Evolutionary conservation across 2,329 filamentous ascomycete genomes (phyloP).

Genomic region (Cadophora gregata): DNA sequence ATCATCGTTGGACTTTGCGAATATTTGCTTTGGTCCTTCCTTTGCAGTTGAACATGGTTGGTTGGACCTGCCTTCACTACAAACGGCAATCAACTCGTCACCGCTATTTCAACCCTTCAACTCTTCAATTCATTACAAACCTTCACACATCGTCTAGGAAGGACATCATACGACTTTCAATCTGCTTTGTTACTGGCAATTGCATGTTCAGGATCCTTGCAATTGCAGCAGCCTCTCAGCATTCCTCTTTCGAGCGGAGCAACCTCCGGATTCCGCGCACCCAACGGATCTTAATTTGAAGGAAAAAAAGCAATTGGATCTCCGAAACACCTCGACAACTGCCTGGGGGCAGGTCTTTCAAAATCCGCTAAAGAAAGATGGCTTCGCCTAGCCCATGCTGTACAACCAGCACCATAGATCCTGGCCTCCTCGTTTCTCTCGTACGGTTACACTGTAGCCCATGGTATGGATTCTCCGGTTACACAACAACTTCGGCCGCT

Average conservation of each 20-base stretch:
- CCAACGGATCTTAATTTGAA: background rate
- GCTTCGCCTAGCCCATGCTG: background rate
- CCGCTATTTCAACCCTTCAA: background rate
- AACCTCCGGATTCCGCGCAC: background rate
- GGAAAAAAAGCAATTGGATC: background rate
- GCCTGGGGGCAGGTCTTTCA: background rate
- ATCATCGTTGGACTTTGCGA: background rate
- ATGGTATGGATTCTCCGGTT: background rate
- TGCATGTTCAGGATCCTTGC: background rate
- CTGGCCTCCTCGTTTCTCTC: background rate
- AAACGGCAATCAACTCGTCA: background rate
- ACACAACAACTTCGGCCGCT: background rate
- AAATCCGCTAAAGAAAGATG: background rate
- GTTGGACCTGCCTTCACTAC: background rate
- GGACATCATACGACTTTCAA: background rate
- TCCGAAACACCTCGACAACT: background rate
- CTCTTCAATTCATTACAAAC: background rate
- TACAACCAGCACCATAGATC: background rate
- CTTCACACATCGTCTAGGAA: background rate
- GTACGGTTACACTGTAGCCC: background rate
- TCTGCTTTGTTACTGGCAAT: background rate
- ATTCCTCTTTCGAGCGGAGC: background rate
- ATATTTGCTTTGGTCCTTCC: slow-evolving; percentile 11
- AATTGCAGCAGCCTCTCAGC: background rate
- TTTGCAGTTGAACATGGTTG: background rate